Conservation (phyloP, 1,284 basidiomycete species). For the Porphyrellus sp. region DNA sequence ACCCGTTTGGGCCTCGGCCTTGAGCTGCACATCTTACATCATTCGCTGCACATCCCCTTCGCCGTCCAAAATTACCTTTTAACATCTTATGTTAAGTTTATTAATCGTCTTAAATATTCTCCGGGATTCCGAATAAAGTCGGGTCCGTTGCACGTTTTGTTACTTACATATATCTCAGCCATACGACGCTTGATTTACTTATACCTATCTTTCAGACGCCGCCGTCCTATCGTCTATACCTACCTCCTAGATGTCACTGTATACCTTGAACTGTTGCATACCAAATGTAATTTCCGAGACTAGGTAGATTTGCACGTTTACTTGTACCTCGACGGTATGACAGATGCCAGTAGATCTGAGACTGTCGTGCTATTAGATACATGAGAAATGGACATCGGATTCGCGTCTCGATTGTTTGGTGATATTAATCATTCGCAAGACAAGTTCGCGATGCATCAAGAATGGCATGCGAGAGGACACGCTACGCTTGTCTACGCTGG, state of each 20-base stretch:
- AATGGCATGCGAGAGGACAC: constrained; percentile 10
- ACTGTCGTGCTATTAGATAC: constrained; percentile 5
- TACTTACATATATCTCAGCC: constrained; percentile 3
- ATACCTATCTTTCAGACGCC: constrained; percentile 6
- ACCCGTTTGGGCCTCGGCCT: constrained; percentile 14
- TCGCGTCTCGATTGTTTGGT: constrained; percentile 1
- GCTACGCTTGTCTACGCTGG: constrained; percentile 1
- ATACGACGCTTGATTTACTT: constrained; percentile 8
- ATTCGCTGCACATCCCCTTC: constrained; percentile 12
- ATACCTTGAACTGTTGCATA: constrained; percentile 12
- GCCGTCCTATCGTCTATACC: not conserved
- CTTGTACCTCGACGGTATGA: constrained; percentile 11
- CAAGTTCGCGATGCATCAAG: constrained; percentile 1
- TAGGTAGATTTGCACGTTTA: not conserved
- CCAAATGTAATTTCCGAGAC: constrained; percentile 2
- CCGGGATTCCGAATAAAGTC: constrained; percentile 11
- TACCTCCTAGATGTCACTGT: constrained; percentile 9
- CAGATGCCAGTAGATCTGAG: not conserved
- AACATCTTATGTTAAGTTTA: constrained; percentile 21
- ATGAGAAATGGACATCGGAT: constrained; percentile 15
- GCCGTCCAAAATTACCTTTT: not conserved
- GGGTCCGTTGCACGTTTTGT: constrained; percentile 19
- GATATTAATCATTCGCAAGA: not conserved
- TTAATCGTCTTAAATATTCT: constrained; percentile 20
- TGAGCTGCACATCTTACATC: constrained; percentile 14